Percentiles rank a stretch among this genome's conserved stretches.
Conservation (phyloP, 371 early-diverging fungal species). For the Rhizopus sp. region DNA sequence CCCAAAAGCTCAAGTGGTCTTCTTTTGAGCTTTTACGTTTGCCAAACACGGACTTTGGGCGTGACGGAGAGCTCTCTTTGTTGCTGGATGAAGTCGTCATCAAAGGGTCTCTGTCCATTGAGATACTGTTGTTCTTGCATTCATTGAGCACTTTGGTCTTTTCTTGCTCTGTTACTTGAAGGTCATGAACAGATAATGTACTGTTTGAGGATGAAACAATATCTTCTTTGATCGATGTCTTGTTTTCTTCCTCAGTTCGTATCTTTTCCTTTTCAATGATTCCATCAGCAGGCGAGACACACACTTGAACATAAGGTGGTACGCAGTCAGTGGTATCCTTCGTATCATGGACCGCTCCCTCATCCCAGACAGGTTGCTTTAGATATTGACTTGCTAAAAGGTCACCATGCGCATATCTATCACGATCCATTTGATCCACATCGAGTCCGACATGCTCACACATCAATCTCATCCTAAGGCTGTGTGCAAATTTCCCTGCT, state of each 20-base stretch:
- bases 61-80: conserved; percentile 1
- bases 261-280: not conserved
- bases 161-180: not conserved
- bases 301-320: conserved; percentile 20
- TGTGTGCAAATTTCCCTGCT: conserved; percentile 70
- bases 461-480: conserved; percentile 71
- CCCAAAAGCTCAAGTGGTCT: conserved; percentile 31
- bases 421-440: conserved; percentile 26
- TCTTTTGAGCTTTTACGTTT: conserved; percentile 24
- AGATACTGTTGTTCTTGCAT: not conserved
- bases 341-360: not conserved
- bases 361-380: conserved; percentile 8
- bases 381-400: conserved; percentile 8
- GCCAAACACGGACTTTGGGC: conserved; percentile 14
- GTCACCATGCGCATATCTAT: not conserved
- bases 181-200: no score
- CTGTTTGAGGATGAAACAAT: no score
- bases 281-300: not conserved
- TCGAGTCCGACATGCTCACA: conserved; percentile 80
- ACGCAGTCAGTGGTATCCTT: conserved; percentile 10
- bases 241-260: not conserved
- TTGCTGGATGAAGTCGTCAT: not conserved
- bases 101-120: not conserved
- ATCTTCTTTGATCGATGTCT: not conserved
- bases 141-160: not conserved